Evolutionary conservation across 257 asterid species (phyloP).

Genomic region (Capsicum baccatum): DNA sequence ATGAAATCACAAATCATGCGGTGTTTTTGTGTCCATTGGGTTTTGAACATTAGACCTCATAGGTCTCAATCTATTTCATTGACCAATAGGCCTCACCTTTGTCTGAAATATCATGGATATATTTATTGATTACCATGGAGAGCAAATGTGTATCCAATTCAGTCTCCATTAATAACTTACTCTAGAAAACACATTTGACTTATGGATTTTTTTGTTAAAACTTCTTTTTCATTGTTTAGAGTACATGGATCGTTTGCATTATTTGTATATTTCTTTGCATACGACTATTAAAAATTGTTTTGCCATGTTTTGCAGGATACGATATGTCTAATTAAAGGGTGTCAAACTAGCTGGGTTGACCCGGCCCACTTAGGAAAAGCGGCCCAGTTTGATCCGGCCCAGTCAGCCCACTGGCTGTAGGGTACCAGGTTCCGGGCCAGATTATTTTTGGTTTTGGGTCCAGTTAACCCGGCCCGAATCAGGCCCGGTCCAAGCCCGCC

Average conservation of each 20-base stretch:
- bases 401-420: no score
- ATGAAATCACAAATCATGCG: not conserved
- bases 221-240: not conserved
- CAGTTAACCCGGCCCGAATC: no score
- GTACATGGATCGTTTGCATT: not conserved
- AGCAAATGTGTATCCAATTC: not conserved
- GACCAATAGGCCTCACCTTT: not conserved
- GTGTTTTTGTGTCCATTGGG: not conserved
- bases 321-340: slow-evolving; percentile 45
- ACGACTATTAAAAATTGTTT: not conserved
- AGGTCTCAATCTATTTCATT: not conserved
- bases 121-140: not conserved
- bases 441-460: no score
- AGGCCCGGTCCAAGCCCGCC: no score
- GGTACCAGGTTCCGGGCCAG: no score
- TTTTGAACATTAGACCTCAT: not conserved
- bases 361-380: no score
- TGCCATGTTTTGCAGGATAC: slow-evolving; percentile 48
- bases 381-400: no score
- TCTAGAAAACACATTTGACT: not conserved
- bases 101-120: not conserved
- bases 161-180: not conserved
- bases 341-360: no score
- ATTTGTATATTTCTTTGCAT: not conserved
- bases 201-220: not conserved